Evolutionary conservation across 1,139 yeast species (phyloP).

Genomic region (Candida sanyaensis): DNA sequence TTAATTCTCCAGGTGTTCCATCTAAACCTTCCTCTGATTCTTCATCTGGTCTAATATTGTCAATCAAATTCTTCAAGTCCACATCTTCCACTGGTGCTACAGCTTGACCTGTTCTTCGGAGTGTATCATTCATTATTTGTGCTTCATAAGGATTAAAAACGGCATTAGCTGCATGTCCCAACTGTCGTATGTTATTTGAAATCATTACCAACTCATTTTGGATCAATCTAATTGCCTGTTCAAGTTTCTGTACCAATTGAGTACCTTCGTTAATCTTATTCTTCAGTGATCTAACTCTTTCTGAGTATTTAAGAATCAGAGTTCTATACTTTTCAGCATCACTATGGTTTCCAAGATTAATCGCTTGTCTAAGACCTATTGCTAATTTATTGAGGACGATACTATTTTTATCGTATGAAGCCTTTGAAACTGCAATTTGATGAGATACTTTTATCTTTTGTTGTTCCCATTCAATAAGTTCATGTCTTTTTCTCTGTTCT

Average conservation of each 20-base stretch:
- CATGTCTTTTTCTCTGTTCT: slow-evolving; percentile 3
- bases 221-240: neutral
- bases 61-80: slow-evolving; percentile 55
- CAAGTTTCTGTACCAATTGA: slow-evolving; percentile 1
- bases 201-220: neutral
- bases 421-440: slow-evolving; percentile 3
- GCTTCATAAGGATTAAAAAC: slow-evolving; percentile 10
- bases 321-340: neutral
- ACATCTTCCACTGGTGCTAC: slow-evolving; percentile 16
- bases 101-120: neutral
- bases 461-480: slow-evolving; percentile 7
- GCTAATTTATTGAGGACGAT: neutral
- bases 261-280: slow-evolving; percentile 5
- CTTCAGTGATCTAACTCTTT: slow-evolving; percentile 1
- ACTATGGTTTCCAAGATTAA: slow-evolving; percentile 2
- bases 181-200: neutral
- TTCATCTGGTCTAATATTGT: slow-evolving; percentile 68
- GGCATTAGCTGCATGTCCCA: slow-evolving; percentile 7
- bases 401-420: neutral
- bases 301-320: neutral
- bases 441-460: neutral
- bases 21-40: slow-evolving; percentile 45
- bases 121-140: slow-evolving; percentile 4
- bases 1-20: slow-evolving; percentile 69
- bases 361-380: neutral